Conservation (phyloP, 2,329 filamentous ascomycete species). For the Raffaelea ambrosiae region DNA sequence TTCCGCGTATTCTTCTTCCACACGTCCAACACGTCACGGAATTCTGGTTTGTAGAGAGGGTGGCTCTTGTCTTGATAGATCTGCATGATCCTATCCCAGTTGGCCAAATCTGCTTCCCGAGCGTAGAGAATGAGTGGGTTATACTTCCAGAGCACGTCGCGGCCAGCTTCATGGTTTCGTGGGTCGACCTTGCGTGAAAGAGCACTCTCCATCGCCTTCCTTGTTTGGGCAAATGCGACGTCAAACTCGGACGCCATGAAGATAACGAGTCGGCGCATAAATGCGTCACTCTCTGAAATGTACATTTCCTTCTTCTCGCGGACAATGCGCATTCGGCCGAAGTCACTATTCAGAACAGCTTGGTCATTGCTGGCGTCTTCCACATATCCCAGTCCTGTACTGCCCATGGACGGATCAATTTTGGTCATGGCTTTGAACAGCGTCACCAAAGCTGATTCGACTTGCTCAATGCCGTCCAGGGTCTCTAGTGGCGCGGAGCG, state of each 20-base stretch:
- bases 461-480: constrained; percentile 60
- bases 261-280: constrained; percentile 70
- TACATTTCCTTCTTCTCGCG: constrained; percentile 94
- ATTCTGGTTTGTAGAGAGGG: constrained; percentile 72
- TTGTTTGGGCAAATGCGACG: constrained; percentile 62
- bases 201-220: constrained; percentile 52
- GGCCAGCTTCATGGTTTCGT: constrained; percentile 60
- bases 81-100: constrained; percentile 73
- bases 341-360: constrained; percentile 57
- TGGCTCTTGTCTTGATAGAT: constrained; percentile 73
- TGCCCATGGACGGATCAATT: constrained; percentile 74
- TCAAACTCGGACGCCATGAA: constrained; percentile 80
- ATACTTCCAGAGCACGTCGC: constrained; percentile 77
- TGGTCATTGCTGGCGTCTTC: background rate
- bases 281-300: constrained; percentile 62
- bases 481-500: constrained; percentile 66
- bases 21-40: constrained; percentile 64
- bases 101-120: constrained; percentile 69
- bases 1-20: constrained; percentile 78
- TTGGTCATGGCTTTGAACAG: constrained; percentile 90
- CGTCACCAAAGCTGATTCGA: constrained; percentile 68
- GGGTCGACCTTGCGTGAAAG: constrained; percentile 61
- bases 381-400: constrained; percentile 35
- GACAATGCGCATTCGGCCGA: constrained; percentile 85
- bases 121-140: constrained; percentile 81